Base-by-base conservation (phyloP, 768 basidiomycete species). In the Tephrocybe sp. region DNA sequence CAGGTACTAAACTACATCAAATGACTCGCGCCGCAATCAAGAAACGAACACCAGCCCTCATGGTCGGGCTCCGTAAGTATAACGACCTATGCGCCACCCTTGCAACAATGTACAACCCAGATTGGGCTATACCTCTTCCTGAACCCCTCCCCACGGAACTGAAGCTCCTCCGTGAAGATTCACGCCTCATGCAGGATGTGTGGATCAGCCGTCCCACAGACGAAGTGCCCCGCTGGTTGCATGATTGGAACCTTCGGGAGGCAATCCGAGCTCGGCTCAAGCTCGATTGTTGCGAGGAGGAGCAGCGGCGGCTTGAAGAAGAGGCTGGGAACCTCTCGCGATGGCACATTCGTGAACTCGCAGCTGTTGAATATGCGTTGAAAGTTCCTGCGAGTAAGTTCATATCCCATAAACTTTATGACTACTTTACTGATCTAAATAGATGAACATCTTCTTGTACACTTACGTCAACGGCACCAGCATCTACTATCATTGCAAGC, bases 1-100 rank as follows among this genome's bases (percentile, higher is more conserved):
- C 34, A 69, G 65, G 69, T 4, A 70, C 68, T 1, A 66, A 68
- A 33, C 49, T 65, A 1, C 68, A 70, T 53, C 69, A 71, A 50
- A 47, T 53, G 3, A 69, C 68, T 1, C 48, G 65, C 3, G 59
- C 60, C 23, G 58, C 64, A 1, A 72, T 74, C 15, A 25, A 56
- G 0, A 65, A 63, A 42, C 59, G 66, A 6, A 57, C 54, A 11
- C 69, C 66, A 0, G 64, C 69, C 0, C 56, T 73, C 0, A 25
- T 64, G 2, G 44, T 27, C 1, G 57, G 64, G 0, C 63, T 74
- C n/a, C 38, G 50, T 4, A 69, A 64, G 45, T 67, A 55, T 45
- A 66, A 68, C 29, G 33, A n/a, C 4, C 56, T 61, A 30, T 65
- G 66, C 47, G 61, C 54, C 8, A 21, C 42, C 1, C 61, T 73